These are phyloP conservation scores for Suillus americanus DNA, from an alignment of 768 basidiomycete species.

Conservation along the genomic window DNA sequence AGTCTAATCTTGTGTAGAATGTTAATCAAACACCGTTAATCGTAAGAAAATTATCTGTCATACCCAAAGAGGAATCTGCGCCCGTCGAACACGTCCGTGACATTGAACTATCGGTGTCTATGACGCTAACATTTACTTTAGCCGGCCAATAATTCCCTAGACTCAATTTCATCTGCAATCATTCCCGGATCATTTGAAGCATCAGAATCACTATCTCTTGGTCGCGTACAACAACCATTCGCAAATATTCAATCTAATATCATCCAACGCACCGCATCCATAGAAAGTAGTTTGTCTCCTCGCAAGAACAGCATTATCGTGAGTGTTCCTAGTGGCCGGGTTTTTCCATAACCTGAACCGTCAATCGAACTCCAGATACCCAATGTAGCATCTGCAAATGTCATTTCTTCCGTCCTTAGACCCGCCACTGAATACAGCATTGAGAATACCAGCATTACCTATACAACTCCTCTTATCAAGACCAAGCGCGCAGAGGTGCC, in stretches of 20 bases:
- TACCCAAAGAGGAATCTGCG: not conserved
- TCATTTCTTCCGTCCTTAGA: not conserved
- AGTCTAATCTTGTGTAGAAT: not conserved
- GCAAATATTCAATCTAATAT: not conserved
- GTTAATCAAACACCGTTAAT: not conserved
- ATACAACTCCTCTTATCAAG: not conserved
- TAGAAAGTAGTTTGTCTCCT: not conserved
- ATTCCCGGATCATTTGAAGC: constrained; percentile 2
- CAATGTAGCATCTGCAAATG: not conserved
- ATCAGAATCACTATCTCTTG: not conserved
- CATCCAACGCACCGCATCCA: not conserved
- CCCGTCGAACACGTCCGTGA: not conserved
- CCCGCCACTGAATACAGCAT: not conserved
- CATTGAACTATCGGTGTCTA: not conserved
- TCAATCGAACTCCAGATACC: not conserved
- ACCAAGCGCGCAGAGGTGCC: constrained; percentile 1
- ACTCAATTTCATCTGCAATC: not conserved
- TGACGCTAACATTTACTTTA: not conserved
- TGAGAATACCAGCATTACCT: not conserved
- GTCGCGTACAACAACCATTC: not conserved
- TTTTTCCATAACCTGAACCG: not conserved
- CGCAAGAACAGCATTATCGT: not conserved
- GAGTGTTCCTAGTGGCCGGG: not conserved
- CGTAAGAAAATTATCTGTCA: not conserved
- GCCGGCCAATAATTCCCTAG: not conserved